Evolutionary conservation across 1,284 basidiomycete genomes (phyloP).

Genomic region (Cryptococcus neoformans): DNA sequence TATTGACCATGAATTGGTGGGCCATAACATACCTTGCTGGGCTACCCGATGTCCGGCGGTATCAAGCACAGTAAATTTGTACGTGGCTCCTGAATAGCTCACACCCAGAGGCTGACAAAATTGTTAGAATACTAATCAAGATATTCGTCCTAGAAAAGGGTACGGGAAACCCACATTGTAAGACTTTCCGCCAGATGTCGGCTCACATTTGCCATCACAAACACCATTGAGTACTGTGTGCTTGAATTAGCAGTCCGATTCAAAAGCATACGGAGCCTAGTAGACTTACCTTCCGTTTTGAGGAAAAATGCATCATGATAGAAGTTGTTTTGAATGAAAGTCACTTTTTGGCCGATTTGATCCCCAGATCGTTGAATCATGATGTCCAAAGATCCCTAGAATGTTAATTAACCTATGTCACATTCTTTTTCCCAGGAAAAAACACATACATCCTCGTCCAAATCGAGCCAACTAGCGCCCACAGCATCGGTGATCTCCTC

Average conservation of each 20-base stretch:
- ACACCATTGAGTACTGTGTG: slow-evolving; percentile 82
- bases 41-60: slow-evolving; percentile 86
- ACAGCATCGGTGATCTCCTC: slow-evolving; percentile 71
- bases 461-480: slow-evolving; percentile 78
- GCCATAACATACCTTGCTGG: slow-evolving; percentile 78
- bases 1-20: slow-evolving; percentile 67
- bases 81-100: slow-evolving; percentile 90
- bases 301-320: slow-evolving; percentile 99
- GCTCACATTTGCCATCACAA: slow-evolving; percentile 74
- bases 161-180: slow-evolving; percentile 62
- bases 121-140: slow-evolving; percentile 29
- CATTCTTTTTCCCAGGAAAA: slow-evolving; percentile 9
- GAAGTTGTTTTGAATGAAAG: slow-evolving; percentile 95
- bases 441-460: slow-evolving; percentile 85
- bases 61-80: slow-evolving; percentile 96
- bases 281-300: slow-evolving; percentile 75
- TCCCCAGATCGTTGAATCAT: slow-evolving; percentile 78
- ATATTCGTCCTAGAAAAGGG: slow-evolving; percentile 57
- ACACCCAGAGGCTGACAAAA: slow-evolving; percentile 76
- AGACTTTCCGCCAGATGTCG: slow-evolving; percentile 57
- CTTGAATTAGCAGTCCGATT: slow-evolving; percentile 5
- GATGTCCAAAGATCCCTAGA: slow-evolving; percentile 86
- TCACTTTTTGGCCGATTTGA: slow-evolving; percentile 54
- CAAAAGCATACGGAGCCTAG: not conserved
- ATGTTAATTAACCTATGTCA: not conserved